A percentile compares a stretch with the other conserved stretches of the same genome.
Conservation (phyloP, 805 yeast species). For the Myxozyma geophila region DNA sequence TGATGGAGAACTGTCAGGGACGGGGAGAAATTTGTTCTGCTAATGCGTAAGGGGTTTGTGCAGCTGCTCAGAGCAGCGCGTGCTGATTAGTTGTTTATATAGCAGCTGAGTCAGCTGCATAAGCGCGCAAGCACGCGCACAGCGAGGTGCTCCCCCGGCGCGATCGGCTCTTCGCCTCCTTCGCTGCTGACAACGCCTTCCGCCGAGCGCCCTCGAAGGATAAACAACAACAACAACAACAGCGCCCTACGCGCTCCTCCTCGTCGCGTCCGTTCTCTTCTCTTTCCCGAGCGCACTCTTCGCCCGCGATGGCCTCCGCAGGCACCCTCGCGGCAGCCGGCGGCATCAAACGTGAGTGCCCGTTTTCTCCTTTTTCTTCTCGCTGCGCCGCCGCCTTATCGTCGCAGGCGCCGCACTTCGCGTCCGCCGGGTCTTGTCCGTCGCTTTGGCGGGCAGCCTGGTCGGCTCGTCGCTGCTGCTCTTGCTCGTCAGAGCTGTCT, state of each 20-base stretch:
- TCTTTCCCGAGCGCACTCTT: neutral
- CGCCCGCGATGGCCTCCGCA: conserved; percentile 11
- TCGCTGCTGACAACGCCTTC: neutral
- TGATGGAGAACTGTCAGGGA: neutral
- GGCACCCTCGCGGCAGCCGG: conserved; percentile 7
- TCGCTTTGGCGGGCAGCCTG: neutral
- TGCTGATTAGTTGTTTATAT: neutral
- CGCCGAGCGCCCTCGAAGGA: no score
- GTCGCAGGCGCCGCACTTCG: conserved; percentile 4
- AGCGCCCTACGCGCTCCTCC: neutral
- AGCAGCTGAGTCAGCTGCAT: neutral
- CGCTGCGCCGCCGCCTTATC: neutral
- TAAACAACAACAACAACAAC: no score
- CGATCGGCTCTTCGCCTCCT: conserved; percentile 1
- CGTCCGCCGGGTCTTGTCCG: neutral
- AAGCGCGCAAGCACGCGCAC: neutral
- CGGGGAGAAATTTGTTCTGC: neutral
- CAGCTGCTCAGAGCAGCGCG: no score
- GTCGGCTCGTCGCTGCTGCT: neutral
- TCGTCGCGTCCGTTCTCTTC: neutral
- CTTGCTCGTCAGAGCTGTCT: neutral
- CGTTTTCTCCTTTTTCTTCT: neutral
- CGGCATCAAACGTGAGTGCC: conserved; percentile 9
- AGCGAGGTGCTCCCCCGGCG: neutral
- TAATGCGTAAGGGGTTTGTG: neutral